Percentiles rank a stretch among this genome's conserved stretches.
These are phyloP conservation scores for Solanum aculeatissimum DNA, from an alignment of 305 asterid genomes.

Conservation along the genomic window DNA sequence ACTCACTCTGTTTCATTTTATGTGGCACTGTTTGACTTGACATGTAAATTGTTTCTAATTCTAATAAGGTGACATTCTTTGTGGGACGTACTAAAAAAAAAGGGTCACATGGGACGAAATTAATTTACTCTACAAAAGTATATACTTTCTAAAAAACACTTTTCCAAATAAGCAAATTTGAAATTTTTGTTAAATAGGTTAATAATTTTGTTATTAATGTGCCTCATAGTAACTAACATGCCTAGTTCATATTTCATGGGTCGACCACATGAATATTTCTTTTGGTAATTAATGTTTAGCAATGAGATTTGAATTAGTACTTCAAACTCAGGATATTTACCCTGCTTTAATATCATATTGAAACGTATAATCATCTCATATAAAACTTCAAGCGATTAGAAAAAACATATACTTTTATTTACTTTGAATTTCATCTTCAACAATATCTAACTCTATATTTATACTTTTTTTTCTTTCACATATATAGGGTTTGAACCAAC, in stretches of 20 bases:
- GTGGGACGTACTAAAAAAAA: too few species aligned
- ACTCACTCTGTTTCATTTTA: too few species aligned
- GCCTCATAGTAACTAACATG: not conserved
- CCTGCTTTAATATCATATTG: not conserved
- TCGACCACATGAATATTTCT: not conserved
- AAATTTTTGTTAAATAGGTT: too few species aligned
- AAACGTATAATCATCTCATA: not conserved
- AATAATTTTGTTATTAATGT: not conserved
- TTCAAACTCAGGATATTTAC: not conserved
- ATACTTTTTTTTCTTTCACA: not conserved
- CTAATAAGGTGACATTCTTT: too few species aligned
- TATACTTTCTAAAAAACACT: not conserved
- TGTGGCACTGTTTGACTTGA: rapidly evolving
- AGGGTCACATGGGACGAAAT: not conserved
- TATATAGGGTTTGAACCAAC: not conserved
- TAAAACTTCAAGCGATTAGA: not conserved
- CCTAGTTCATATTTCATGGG: not conserved
- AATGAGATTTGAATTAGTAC: not conserved
- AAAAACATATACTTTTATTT: not conserved
- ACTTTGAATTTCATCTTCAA: not conserved
- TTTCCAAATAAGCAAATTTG: not conserved
- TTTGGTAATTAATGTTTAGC: not conserved
- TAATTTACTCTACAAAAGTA: not conserved
- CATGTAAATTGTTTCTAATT: too few species aligned
- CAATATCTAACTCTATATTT: not conserved